A percentile compares a stretch with the other conserved stretches of the same genome.
phyloP scores from a whole-genome alignment of 345 rosid species.

The Rhodamnia rubescens region DNA sequence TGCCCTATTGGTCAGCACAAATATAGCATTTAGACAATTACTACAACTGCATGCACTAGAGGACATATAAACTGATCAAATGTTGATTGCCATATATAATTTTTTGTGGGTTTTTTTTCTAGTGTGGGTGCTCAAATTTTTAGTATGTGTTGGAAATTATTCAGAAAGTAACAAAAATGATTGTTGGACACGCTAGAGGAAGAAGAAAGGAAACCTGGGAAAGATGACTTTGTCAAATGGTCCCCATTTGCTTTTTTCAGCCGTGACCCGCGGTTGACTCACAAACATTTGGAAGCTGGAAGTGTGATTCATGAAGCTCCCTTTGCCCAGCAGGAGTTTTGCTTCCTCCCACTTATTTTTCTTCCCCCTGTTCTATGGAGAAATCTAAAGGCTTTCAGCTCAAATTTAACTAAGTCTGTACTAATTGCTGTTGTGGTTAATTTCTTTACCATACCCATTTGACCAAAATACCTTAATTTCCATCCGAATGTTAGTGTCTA shows the following conservation, averaged over 20 bases:
- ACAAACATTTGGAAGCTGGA: background rate
- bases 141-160: background rate
- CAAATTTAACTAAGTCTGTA: background rate
- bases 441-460: background rate
- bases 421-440: background rate
- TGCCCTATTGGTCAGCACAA: background rate
- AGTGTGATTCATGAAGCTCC: background rate
- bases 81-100: background rate
- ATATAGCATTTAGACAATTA: background rate
- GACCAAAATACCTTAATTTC: background rate
- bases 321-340: background rate
- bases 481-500: background rate
- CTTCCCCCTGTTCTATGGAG: background rate
- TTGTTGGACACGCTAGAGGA: background rate
- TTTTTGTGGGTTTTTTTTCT: background rate
- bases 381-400: background rate
- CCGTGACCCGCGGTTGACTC: background rate
- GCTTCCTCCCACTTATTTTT: background rate
- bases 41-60: background rate
- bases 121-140: background rate
- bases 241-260: background rate
- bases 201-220: background rate
- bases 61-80: background rate
- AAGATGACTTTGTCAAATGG: background rate
- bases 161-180: background rate